Base-by-base conservation (phyloP, 2,329 filamentous ascomycete species). In the Colletotrichum tropicicola region DNA sequence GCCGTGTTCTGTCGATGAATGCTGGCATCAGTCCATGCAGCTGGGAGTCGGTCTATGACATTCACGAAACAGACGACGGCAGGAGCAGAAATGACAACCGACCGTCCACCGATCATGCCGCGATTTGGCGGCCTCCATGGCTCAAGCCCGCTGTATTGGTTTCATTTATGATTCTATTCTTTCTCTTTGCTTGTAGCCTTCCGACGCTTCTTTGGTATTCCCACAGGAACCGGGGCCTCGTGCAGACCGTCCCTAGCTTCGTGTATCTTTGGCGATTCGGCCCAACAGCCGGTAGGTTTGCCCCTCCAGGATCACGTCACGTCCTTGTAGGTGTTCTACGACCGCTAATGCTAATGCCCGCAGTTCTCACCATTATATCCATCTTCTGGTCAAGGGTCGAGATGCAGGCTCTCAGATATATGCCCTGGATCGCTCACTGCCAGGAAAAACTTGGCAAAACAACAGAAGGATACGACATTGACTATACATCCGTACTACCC, bases 261-360 rank as follows among this genome's bases (percentile, higher is more conserved):
- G 58, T 48, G 9, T 61, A 56, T 30, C 1, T 61, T 17, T 61
- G 58, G 58, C 58, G 58, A 10, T 61, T 56, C 13, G 58, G 58
- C 15, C 52, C 58, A 15, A 61, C 58, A 13, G 58, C 51, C 15
- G 21, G 58, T 49, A 19, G 28, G 51, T 15, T 12, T 19, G 10
- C 19, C 6, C 6, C n/a, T n/a, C n/a, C n/a, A n/a, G n/a, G n/a
- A n/a, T n/a, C 7, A 8, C 9, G 21, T 30, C 28, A 8, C 3
- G 28, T 3, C 7, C 7, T 8, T 30, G 27, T 10, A n/a, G 5
- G 3, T 0, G n/a, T 0, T 0, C 0, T 9, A 25, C 23, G 0
- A 7, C 4, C 10, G n/a, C 49, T 53, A 5, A 53, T 27, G n/a
- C 28, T 8, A 12, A 15, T 2, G 6, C 9, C n/a, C 5, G 2